These are phyloP conservation scores for Tuber brumale DNA, from an alignment of 495 filamentous ascomycete genomes.

Conservation along the genomic window DNA sequence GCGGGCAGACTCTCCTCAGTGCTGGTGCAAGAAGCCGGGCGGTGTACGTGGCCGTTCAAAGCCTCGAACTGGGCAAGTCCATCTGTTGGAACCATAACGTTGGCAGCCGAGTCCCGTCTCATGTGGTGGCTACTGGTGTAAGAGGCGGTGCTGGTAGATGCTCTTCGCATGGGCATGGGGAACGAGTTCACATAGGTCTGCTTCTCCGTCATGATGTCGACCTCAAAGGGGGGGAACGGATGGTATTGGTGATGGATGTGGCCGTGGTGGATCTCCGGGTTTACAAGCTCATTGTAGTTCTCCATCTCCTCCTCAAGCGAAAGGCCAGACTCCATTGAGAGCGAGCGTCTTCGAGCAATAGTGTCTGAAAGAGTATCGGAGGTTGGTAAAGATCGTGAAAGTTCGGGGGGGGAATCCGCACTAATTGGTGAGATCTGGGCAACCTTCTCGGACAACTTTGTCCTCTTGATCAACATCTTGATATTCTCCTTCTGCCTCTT, in stretches of 20 bases:
- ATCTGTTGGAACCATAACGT: constrained; percentile 24
- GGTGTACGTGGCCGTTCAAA: constrained; percentile 19
- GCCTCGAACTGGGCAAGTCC: constrained; percentile 23
- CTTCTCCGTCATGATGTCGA: constrained; percentile 81
- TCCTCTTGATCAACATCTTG: constrained; percentile 95
- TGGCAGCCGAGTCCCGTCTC: constrained; percentile 32
- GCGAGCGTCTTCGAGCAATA: constrained; percentile 60
- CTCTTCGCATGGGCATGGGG: constrained; percentile 51
- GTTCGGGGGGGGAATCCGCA: constrained; percentile 63
- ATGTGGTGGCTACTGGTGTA: constrained; percentile 34
- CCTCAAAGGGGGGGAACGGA: constrained; percentile 71
- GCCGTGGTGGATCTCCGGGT: constrained; percentile 54
- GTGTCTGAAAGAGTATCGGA: constrained; percentile 71
- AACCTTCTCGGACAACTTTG: constrained; percentile 82
- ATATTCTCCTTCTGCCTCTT: constrained; percentile 84
- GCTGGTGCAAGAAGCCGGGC: constrained; percentile 8
- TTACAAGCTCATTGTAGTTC: constrained; percentile 46
- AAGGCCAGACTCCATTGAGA: constrained; percentile 70
- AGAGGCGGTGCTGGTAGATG: constrained; percentile 36
- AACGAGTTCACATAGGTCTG: constrained; percentile 86
- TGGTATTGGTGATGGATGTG: constrained; percentile 46
- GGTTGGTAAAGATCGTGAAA: constrained; percentile 74
- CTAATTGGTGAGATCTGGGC: constrained; percentile 50
- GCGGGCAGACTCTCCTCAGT: constrained; percentile 34
- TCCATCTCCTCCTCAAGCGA: constrained; percentile 50